These are phyloP conservation scores for Pelargonium citronellum DNA, from an alignment of 441 rosid genomes.

Conservation along the genomic window DNA sequence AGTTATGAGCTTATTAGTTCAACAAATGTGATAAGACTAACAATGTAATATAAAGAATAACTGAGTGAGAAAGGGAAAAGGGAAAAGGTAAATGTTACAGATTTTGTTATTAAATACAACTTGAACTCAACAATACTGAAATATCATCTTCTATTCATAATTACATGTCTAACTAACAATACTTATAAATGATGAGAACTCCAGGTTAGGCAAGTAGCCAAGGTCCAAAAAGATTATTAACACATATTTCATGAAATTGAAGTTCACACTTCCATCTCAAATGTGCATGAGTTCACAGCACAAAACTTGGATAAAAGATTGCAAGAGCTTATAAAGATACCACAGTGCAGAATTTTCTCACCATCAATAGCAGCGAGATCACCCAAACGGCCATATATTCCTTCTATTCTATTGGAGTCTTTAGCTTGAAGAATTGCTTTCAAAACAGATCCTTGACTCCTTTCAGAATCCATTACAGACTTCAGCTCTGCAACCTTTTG, in stretches of 20 bases:
- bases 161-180: too few relatives aligned
- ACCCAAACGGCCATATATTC: constrained; percentile 94
- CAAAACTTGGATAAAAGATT: not conserved
- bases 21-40: not conserved
- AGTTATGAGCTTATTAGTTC: not conserved
- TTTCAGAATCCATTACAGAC: constrained; percentile 71
- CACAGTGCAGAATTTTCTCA: constrained; percentile 30
- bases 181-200: not conserved
- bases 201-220: not conserved
- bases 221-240: constrained; percentile 5
- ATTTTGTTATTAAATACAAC: not conserved
- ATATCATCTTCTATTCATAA: not conserved
- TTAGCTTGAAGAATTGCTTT: constrained; percentile 80
- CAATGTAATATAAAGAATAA: not conserved
- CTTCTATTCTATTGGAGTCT: constrained; percentile 70
- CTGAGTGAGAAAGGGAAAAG: not conserved
- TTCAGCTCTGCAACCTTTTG: constrained; percentile 83
- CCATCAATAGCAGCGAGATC: constrained; percentile 98
- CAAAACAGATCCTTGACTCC: constrained; percentile 84
- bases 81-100: not conserved
- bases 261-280: not conserved
- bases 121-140: not conserved
- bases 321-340: constrained; percentile 5
- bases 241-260: not conserved
- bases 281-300: constrained; percentile 7